These are phyloP conservation scores for Trichosporon faecale DNA, from an alignment of 1,284 basidiomycete species.

Conservation along the genomic window DNA sequence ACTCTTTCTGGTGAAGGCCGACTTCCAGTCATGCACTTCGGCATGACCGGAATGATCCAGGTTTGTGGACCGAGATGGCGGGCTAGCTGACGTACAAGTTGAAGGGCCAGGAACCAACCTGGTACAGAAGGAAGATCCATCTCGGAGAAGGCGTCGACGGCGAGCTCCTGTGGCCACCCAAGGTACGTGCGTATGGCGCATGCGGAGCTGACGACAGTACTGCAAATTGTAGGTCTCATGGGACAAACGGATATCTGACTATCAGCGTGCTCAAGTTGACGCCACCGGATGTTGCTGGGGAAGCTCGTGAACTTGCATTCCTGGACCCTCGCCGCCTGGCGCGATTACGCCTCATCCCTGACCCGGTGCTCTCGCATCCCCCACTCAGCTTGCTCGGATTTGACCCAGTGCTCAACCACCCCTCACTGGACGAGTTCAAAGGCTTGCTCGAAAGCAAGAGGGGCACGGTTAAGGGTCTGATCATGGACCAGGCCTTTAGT, in stretches of 20 bases:
- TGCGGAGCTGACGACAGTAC: conserved; percentile 27
- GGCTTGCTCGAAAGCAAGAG: conserved; percentile 59
- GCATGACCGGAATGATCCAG: conserved; percentile 77
- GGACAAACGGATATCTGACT: neutral
- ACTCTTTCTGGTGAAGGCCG: conserved; percentile 63
- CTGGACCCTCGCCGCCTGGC: conserved; percentile 63
- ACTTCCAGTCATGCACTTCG: conserved; percentile 72
- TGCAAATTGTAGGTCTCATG: conserved; percentile 37
- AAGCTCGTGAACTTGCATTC: conserved; percentile 45
- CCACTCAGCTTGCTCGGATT: conserved; percentile 71
- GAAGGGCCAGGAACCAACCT: conserved; percentile 62
- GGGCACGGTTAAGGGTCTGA: conserved; percentile 71
- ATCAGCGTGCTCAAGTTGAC: conserved; percentile 53
- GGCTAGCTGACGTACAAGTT: conserved; percentile 54
- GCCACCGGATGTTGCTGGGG: conserved; percentile 31
- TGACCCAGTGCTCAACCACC: conserved; percentile 74
- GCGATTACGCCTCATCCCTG: conserved; percentile 63
- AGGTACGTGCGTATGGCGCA: conserved; percentile 53
- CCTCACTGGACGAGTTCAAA: conserved; percentile 61
- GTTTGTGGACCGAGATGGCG: conserved; percentile 44
- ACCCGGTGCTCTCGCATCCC: conserved; percentile 61
- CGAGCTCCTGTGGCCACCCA: conserved; percentile 71
- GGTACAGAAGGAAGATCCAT: conserved; percentile 60
- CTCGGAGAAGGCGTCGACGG: conserved; percentile 50
- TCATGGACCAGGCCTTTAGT: conserved; percentile 76